Evolutionary conservation across 1,284 basidiomycete genomes (phyloP), one percentile per base, ranked within the genome.

Genomic region (Pseudozyma tsukubaensis): DNA sequence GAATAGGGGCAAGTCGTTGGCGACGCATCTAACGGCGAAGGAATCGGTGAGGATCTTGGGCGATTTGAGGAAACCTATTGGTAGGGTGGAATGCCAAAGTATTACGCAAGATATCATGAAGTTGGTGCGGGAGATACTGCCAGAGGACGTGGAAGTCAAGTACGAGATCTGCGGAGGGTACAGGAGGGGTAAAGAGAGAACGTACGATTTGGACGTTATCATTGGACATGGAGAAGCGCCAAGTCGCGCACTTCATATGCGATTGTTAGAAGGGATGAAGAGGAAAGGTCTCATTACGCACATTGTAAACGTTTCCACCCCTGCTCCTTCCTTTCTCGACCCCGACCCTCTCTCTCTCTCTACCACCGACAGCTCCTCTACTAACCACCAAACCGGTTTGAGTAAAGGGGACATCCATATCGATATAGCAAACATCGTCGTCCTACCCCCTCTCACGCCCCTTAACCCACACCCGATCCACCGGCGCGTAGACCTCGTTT

Each of bases 401-500:
- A 29, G 13, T 7, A 24, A 14, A 9, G 42, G 32, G 19, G 36
- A 34, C 3, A 52, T 59, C 1, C 64, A 72, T 34, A 59, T 79
- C 43, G 76, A 79, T 21, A 66, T 80, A 1, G 79, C 79, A 8
- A 77, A 81, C 59, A 72, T 81, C 32, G 79, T 81, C 44, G 61
- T 79, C 29, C 58, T 76, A 12, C 70, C 77, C 9, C 55, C 54
- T 1, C 32, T 29, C 21, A n/a, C 55, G 0, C 13, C 32, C 19
- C 16, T 13, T 1, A 36, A 51, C 1, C 37, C 59, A 0, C 19
- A 19, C 1, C 51, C 74, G 5, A 58, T 72, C 24, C 77, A 60
- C 19, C 35, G 59, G 11, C 39, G 72, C 4, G 72, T 74, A 0
- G 68, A 77, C 44, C 40, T 74, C 0, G 63, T 77, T 13, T 78